Evolutionary conservation across 352 stramenopile species (phyloP).

Genomic region (Phytophthora fragariaefolia): DNA sequence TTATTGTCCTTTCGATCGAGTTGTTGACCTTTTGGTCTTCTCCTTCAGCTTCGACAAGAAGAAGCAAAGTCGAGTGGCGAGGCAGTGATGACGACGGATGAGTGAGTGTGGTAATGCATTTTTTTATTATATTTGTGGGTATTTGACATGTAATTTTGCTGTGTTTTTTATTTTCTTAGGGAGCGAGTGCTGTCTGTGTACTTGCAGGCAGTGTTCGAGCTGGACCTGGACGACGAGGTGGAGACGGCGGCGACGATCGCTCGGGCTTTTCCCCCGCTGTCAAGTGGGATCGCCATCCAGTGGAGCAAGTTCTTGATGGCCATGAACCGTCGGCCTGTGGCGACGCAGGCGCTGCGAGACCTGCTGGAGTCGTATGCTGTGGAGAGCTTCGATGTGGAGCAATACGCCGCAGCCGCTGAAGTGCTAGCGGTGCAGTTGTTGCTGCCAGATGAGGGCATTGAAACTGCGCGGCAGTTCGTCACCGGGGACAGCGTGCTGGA

Average conservation of each 20-base stretch:
- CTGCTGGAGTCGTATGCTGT: constrained; percentile 27
- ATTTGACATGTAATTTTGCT: constrained; percentile 8
- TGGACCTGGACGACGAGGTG: constrained; percentile 62
- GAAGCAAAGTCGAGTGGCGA: neutral
- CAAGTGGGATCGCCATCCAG: constrained; percentile 46
- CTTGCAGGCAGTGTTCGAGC: constrained; percentile 68
- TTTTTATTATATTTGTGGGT: neutral
- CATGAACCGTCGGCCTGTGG: constrained; percentile 53
- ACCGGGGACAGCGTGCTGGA: constrained; percentile 47
- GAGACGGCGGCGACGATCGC: constrained; percentile 51
- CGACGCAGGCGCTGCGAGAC: constrained; percentile 38
- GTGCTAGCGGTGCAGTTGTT: constrained; percentile 59
- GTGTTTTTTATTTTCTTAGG: constrained; percentile 30
- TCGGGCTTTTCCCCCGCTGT: constrained; percentile 50
- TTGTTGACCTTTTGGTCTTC: constrained; percentile 1
- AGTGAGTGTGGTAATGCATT: constrained; percentile 14
- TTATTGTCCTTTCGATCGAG: neutral
- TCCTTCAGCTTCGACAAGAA: constrained; percentile 24
- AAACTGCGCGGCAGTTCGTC: constrained; percentile 45
- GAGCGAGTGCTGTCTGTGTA: constrained; percentile 72
- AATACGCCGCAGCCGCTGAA: constrained; percentile 44
- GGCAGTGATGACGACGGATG: constrained; percentile 27
- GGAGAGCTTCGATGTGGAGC: constrained; percentile 8
- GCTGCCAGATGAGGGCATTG: constrained; percentile 46
- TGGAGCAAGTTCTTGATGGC: constrained; percentile 75